Conservation (phyloP, 192 early-diverging fungal genomes). For the Jimgerdemannia flammicorona region DNA sequence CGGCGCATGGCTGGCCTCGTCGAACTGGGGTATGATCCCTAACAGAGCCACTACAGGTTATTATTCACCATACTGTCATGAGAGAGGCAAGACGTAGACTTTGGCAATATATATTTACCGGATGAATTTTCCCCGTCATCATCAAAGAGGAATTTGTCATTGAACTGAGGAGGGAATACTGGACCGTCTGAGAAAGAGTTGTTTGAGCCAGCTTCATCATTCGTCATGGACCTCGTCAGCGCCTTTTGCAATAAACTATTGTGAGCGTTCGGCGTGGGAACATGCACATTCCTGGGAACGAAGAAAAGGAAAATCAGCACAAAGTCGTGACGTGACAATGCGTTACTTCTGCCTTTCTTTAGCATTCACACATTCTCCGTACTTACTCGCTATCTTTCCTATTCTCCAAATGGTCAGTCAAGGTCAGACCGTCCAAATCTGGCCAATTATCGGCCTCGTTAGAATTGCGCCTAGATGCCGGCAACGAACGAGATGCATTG, state of each 20-base stretch:
- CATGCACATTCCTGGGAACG: not conserved
- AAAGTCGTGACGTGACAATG: too few relatives aligned
- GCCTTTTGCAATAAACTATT: conserved; percentile 5
- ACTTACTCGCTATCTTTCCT: conserved; percentile 10
- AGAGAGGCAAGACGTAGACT: too few relatives aligned
- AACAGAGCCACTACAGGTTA: not conserved
- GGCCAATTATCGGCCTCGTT: conserved; percentile 47
- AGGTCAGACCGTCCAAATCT: conserved; percentile 35
- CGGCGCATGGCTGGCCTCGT: conserved; percentile 28
- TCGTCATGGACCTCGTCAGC: conserved; percentile 1
- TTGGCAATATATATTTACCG: not conserved
- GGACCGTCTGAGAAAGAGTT: conserved; percentile 25
- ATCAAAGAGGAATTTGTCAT: conserved; percentile 42
- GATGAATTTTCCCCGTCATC: conserved; percentile 31
- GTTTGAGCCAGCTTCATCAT: not conserved
- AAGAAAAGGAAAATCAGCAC: not conserved
- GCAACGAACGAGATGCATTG: conserved; percentile 47
- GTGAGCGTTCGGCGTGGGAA: not conserved
- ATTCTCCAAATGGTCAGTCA: conserved; percentile 20
- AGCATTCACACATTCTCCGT: conserved; percentile 7
- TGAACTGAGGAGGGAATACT: conserved; percentile 32
- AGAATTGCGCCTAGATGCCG: conserved; percentile 70
- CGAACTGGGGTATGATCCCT: conserved; percentile 29
- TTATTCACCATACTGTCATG: too few relatives aligned
- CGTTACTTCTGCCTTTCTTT: not conserved